Base-by-base conservation (phyloP, 1,284 basidiomycete genomes). In the Boletus semigastroideus region DNA sequence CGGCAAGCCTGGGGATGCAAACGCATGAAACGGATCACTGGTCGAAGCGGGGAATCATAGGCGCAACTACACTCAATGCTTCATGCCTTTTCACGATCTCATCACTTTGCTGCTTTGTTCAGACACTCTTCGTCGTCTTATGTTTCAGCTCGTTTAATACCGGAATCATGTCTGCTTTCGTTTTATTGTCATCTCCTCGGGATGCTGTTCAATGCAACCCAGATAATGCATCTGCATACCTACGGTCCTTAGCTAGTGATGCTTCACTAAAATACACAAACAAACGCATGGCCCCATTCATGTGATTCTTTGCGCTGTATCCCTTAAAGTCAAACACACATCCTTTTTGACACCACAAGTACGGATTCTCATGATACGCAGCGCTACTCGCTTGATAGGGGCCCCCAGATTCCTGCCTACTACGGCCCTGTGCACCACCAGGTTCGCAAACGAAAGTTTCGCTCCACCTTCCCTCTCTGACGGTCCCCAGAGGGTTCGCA, bases 291-390 rank as follows among this genome's bases (percentile, higher is more conserved):
- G n/a, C n/a, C n/a, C n/a, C n/a, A n/a, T n/a, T 25, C 25, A 25
- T 25, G 25, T 25, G 25, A 25, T 25, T 25, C 25, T 25, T 25
- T 25, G 5, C 25, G 5, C 25, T 25, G 25, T 25, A 25, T n/a
- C 25, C 5, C 25, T 25, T 5, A 25, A 4, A 22, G 22, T 22
- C 22, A 22, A 22, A 22, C n/a, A n/a, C n/a, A n/a, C n/a, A n/a
- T n/a, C n/a, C n/a, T n/a, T n/a, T n/a, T n/a, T n/a, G n/a, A n/a
- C n/a, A 9, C n/a, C n/a, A 16, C 22, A 17, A 31, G 46, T n/a
- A n/a, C n/a, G n/a, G n/a, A n/a, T 40, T 48, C 17, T 43, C 42
- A 60, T 69, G 40, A 45, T 71, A n/a, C 64, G 67, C 17, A 27
- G 38, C 34, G 53, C 48, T 42, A 37, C 39, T 53, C 63, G 58